Evolutionary conservation across 768 basidiomycete genomes (phyloP), one percentile per base, ranked within the genome.

Genomic region (Phylloporus sp.): DNA sequence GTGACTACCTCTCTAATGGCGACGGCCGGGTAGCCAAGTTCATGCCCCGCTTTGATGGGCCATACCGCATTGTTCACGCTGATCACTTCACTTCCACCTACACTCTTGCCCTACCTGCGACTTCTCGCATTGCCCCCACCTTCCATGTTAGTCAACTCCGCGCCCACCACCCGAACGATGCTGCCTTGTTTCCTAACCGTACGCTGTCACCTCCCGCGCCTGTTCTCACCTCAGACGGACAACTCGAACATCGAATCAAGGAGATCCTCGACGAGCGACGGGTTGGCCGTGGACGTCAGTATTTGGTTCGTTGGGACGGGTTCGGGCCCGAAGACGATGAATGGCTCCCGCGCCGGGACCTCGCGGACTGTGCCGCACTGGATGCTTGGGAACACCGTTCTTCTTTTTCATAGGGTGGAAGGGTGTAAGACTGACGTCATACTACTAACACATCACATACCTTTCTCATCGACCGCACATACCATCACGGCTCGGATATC

Each of bases 1-100:
- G 1, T 1, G 23, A 26, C 9, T 38, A 24, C 7, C 15, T 38
- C 2, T n/a, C 23, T 1, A 6, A 24, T 3, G 62, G 65, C 0
- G 54, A 62, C 3, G 57, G 62, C 5, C 53, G 61, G 0, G 69
- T 69, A 0, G 70, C 69, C 0, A 77, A 77, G 39, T 74, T 75
- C 43, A 69, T 77, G 60, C 68, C 71, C 0, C 44, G 57, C 0
- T 69, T 38, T 15, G 67, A 74, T 42, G 61, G 69, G 0, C 66
- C 61, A 0, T 68, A 57, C 40, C 36, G 5, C 0, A 47, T 76
- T 3, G 28, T 53, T 0, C 37, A 49, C 0, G 57, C 60, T 0
- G 37, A 63, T n/a, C 28, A 37, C 0, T 42, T 44, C 1, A 43
- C 44, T 0, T 70, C 66, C 3, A 59, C 56, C 0, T 60, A 64